A percentile compares a stretch with the other conserved stretches of the same genome.
Conservation (phyloP, 805 yeast species). For the Ogataea parapolymorpha region DNA sequence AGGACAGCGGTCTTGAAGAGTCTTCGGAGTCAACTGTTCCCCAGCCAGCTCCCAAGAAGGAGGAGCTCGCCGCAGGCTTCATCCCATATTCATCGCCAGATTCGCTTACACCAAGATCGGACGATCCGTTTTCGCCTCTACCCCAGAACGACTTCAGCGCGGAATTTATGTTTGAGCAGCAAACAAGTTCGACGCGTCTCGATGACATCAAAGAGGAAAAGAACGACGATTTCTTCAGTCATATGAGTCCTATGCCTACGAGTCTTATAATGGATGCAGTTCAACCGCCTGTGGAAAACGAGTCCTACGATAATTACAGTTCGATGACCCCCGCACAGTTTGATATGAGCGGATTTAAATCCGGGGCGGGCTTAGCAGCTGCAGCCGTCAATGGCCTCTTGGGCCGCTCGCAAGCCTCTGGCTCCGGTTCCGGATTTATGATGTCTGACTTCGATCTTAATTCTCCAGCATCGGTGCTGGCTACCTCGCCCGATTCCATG, state of each 20-base stretch:
- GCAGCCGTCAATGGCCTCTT: constrained; percentile 29
- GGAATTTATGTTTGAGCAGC: constrained; percentile 8
- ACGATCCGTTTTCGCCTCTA: constrained; percentile 20
- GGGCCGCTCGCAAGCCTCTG: constrained; percentile 3
- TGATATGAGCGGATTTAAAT: constrained; percentile 29
- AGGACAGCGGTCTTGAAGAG: neutral
- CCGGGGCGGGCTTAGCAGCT: constrained; percentile 32
- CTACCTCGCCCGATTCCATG: constrained; percentile 17
- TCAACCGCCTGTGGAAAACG: constrained; percentile 1
- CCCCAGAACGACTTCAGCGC: constrained; percentile 10
- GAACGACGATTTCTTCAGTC: constrained; percentile 12
- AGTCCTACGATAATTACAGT: neutral
- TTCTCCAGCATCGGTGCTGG: constrained; percentile 18
- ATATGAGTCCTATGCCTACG: constrained; percentile 15
- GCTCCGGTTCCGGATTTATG: constrained; percentile 19
- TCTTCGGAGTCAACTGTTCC: neutral
- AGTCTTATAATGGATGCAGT: constrained; percentile 5
- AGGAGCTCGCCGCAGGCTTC: constrained; percentile 4
- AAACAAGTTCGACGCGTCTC: constrained; percentile 2
- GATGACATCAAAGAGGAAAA: constrained; percentile 25
- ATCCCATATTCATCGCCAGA: constrained; percentile 25
- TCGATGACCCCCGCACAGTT: constrained; percentile 4
- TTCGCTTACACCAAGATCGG: constrained; percentile 24
- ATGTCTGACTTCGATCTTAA: constrained; percentile 30
- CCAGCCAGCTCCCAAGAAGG: neutral